Evolutionary conservation across 1,284 basidiomycete genomes (phyloP), one percentile per base, ranked within the genome.

Genomic region (Tilletia caries): DNA sequence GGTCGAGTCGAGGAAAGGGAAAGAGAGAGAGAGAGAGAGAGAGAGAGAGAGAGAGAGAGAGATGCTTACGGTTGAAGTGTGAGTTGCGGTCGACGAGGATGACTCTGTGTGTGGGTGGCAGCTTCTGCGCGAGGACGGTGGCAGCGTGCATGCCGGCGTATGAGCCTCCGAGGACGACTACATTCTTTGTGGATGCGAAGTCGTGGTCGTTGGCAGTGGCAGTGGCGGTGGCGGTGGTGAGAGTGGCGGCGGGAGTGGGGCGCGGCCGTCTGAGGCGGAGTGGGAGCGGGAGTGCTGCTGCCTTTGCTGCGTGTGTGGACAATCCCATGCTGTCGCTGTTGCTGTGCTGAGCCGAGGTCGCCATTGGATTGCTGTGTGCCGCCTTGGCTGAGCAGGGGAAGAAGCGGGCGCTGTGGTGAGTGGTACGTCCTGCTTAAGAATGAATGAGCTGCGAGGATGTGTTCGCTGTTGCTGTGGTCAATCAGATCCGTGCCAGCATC

Each of bases 71-170:
- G 68, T 83, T 83, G 71, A 86, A 86, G 70, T 86, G 85, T n/a
- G 84, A 84, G 70, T 86, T 86, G 70, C 85, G 83, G 74, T 86
- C 86, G 66, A 86, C 74, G 33, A 86, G 82, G 23, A 86, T 78
- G 67, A 84, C 83, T 41, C 84, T 79, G 71, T 86, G 85, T 0
- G 82, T 83, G 27, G 83, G 75, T 43, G 82, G 82, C 4, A 86
- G 78, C 34, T 79, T 75, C 23, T 81, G 77, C 0, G 85, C 85
- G 15, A 86, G 72, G 6, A 84, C 77, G 50, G 84, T 84, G 20
- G 84, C 83, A 1, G 83, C 81, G 62, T 80, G 81, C 75, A 82
- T 73, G 75, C 80, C 74, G 64, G 79, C 76, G 77, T 83, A 79
- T 67, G 80, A 75, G 71, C 84, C 75, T 62, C 79, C 79, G 66